Percentiles rank a stretch among this genome's conserved stretches.
Conservation (phyloP, 805 yeast genomes). For the Myxozyma monticola region DNA sequence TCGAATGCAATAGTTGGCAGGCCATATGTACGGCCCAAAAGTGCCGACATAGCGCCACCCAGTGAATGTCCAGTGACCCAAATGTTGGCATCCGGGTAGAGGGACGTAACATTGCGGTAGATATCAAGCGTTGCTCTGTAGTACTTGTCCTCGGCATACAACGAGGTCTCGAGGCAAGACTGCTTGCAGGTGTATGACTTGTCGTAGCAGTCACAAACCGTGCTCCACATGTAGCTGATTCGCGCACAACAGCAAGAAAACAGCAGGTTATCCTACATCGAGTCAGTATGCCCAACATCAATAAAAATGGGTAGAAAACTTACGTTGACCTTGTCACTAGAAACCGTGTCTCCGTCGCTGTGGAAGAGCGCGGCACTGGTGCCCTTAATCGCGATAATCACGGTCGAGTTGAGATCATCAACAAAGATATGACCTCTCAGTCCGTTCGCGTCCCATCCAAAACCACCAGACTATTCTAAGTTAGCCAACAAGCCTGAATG, state of each 20-base stretch:
- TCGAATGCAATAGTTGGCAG: conserved; percentile 88
- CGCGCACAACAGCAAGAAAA: conserved; percentile 98
- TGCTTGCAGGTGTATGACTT: conserved; percentile 85
- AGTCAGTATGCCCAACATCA: not conserved
- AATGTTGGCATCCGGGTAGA: conserved; percentile 70
- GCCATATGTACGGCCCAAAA: conserved; percentile 89
- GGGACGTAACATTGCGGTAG: conserved; percentile 65
- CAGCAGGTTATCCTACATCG: conserved; percentile 63
- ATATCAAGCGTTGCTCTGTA: conserved; percentile 79
- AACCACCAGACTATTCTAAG: conserved; percentile 45
- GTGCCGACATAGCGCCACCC: conserved; percentile 83
- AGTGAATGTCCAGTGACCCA: conserved; percentile 97
- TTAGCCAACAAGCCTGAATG: not conserved
- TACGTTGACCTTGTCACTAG: conserved; percentile 70
- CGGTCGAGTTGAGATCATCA: conserved; percentile 54
- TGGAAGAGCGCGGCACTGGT: conserved; percentile 69
- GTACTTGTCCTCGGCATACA: conserved; percentile 75
- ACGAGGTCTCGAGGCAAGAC: conserved; percentile 76
- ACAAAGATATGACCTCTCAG: conserved; percentile 89
- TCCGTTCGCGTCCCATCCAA: conserved; percentile 88
- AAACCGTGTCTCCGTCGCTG: conserved; percentile 66
- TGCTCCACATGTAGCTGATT: conserved; percentile 87
- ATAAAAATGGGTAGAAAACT: not conserved
- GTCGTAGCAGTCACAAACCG: conserved; percentile 93
- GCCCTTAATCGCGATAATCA: conserved; percentile 84